Conservation (phyloP, 768 basidiomycete genomes). For the Nidula microcarpa region DNA sequence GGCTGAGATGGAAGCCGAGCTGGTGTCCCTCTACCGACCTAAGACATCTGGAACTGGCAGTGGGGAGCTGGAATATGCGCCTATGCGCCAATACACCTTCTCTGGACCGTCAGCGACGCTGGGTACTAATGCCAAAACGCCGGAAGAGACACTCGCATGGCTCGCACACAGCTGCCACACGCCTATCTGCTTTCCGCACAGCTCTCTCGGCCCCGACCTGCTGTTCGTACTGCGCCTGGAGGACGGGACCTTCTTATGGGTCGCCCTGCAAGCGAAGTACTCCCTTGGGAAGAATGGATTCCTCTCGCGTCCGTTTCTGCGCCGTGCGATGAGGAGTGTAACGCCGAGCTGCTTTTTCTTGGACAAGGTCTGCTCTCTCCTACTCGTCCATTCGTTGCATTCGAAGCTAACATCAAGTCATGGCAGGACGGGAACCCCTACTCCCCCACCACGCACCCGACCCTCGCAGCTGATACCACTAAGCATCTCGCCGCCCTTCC, state of each 20-base stretch:
- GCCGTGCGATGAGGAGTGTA: slow-evolving; percentile 37
- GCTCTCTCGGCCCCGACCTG: slow-evolving; percentile 38
- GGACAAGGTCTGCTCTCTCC: slow-evolving; percentile 27
- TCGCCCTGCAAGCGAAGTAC: slow-evolving; percentile 38
- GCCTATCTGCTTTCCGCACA: slow-evolving; percentile 38
- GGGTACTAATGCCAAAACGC: slow-evolving; percentile 31
- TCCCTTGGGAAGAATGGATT: slow-evolving; percentile 26
- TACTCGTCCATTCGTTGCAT: neutral
- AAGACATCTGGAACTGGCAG: slow-evolving; percentile 18
- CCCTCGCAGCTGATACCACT: slow-evolving; percentile 21
- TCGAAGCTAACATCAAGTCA: neutral
- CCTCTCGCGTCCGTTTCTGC: slow-evolving; percentile 23
- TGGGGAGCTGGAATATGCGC: slow-evolving; percentile 21
- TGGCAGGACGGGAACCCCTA: slow-evolving; percentile 29
- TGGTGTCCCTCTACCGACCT: slow-evolving; percentile 28
- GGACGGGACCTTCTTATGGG: slow-evolving; percentile 34
- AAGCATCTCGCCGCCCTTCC: slow-evolving; percentile 25
- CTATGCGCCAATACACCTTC: slow-evolving; percentile 1
- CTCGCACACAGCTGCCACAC: slow-evolving; percentile 22
- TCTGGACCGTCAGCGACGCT: slow-evolving; percentile 33
- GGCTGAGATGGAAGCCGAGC: slow-evolving; percentile 30
- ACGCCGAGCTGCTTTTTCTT: slow-evolving; percentile 37
- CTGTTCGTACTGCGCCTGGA: slow-evolving; percentile 33
- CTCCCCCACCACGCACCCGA: slow-evolving; percentile 26
- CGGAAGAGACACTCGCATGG: slow-evolving; percentile 30